phyloP scores from a whole-genome alignment of 73 alveolate genomes.

The Tetrahymena malaccensis region DNA sequence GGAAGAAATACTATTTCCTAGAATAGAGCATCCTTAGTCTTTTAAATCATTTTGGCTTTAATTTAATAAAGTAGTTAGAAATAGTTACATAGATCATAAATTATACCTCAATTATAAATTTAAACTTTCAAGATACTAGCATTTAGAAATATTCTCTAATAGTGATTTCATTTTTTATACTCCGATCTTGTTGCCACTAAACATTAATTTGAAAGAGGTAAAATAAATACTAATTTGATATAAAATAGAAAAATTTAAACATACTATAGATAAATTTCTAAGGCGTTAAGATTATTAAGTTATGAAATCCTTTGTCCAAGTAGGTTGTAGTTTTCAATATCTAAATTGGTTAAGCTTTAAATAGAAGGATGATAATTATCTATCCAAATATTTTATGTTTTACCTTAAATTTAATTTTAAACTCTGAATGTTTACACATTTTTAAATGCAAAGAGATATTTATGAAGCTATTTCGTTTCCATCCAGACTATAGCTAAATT shows the following conservation, averaged over 20 bases:
- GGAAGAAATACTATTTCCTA: not conserved
- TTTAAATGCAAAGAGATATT: not conserved
- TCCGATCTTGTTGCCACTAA: not conserved
- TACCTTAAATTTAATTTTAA: not conserved
- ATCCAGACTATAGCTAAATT: not conserved
- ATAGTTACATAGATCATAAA: not conserved
- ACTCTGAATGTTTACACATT: not conserved
- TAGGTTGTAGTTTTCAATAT: not conserved
- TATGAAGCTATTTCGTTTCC: not conserved
- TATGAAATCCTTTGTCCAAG: not conserved
- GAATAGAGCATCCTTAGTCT: not conserved
- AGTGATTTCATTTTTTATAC: not conserved
- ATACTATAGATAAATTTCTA: not conserved
- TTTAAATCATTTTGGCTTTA: not conserved
- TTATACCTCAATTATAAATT: not conserved
- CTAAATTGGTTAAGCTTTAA: not conserved
- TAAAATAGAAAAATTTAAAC: too few relatives aligned
- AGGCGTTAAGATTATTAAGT: not conserved
- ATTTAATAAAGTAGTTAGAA: not conserved
- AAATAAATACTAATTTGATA: too few relatives aligned
- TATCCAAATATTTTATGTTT: not conserved
- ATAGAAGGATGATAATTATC: too few relatives aligned
- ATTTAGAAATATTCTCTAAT: not conserved
- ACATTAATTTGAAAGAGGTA: not conserved
- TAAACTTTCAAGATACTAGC: not conserved